Conservation (phyloP, 2,329 filamentous ascomycete species). For the Rhexocercosporidium sp. region DNA sequence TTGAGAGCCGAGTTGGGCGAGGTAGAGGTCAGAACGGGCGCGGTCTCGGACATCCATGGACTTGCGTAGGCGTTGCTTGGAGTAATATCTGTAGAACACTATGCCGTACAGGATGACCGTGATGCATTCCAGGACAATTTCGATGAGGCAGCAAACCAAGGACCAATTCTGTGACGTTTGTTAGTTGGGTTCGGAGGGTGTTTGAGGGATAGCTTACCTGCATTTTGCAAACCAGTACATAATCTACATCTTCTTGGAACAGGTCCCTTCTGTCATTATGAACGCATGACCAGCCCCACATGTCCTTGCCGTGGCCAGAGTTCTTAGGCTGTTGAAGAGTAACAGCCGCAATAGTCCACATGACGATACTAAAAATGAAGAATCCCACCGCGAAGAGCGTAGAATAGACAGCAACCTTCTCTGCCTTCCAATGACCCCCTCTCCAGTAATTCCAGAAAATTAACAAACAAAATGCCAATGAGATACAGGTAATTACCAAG, state of each 20-base stretch:
- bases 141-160: constrained; percentile 95
- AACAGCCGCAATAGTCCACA: constrained; percentile 88
- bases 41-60: constrained; percentile 72
- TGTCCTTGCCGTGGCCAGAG: constrained; percentile 78
- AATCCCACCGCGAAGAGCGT: constrained; percentile 90
- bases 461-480: constrained; percentile 76
- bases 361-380: constrained; percentile 90
- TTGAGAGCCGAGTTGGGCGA: constrained; percentile 81
- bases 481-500: constrained; percentile 78
- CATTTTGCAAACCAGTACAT: constrained; percentile 87
- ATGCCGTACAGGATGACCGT: constrained; percentile 91
- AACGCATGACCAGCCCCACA: constrained; percentile 97
- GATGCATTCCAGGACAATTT: constrained; percentile 89
- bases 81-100: constrained; percentile 97
- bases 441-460: constrained; percentile 88
- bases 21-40: constrained; percentile 92
- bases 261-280: constrained; percentile 80
- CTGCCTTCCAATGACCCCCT: constrained; percentile 84
- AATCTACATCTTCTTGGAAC: constrained; percentile 82
- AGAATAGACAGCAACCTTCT: constrained; percentile 94
- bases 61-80: constrained; percentile 73
- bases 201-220: constrained; percentile 62
- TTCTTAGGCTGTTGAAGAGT: constrained; percentile 80
- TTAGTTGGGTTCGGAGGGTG: constrained; percentile 14
- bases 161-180: constrained; percentile 77